These are phyloP conservation scores for Chalciporus sp. DNA, from an alignment of 1,284 basidiomycete species.

Conservation along the genomic window DNA sequence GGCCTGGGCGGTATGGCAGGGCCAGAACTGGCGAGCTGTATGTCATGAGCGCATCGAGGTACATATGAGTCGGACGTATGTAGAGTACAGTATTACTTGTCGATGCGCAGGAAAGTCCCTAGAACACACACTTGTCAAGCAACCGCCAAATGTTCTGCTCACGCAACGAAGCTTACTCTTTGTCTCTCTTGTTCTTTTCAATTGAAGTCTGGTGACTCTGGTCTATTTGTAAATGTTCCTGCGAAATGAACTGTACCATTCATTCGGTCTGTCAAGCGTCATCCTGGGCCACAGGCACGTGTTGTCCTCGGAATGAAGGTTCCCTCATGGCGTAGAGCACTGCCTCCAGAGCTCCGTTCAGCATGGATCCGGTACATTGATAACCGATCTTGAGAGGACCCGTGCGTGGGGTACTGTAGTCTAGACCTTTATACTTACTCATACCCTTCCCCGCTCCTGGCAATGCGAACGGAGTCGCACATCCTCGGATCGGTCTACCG, in stretches of 20 bases:
- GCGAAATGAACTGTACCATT: not conserved
- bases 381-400: not conserved
- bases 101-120: too few relatives aligned
- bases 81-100: too few relatives aligned
- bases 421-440: not conserved
- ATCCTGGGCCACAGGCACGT: too few relatives aligned
- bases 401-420: not conserved
- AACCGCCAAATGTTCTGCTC: too few relatives aligned
- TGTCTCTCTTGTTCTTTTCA: too few relatives aligned
- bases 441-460: not conserved
- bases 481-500: conserved; percentile 8
- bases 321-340: not conserved
- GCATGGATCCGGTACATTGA: not conserved
- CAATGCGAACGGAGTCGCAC: not conserved
- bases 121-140: too few relatives aligned
- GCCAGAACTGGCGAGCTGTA: not conserved
- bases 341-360: not conserved
- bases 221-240: not conserved
- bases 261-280: not conserved
- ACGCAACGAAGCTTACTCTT: too few relatives aligned
- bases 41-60: not conserved
- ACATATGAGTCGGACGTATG: too few relatives aligned
- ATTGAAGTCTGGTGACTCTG: too few relatives aligned
- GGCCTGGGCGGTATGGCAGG: not conserved
- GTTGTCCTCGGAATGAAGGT: not conserved